These are phyloP conservation scores for Eragrostis tef DNA, from an alignment of 202 grass and related monocot genomes.

Conservation along the genomic window DNA sequence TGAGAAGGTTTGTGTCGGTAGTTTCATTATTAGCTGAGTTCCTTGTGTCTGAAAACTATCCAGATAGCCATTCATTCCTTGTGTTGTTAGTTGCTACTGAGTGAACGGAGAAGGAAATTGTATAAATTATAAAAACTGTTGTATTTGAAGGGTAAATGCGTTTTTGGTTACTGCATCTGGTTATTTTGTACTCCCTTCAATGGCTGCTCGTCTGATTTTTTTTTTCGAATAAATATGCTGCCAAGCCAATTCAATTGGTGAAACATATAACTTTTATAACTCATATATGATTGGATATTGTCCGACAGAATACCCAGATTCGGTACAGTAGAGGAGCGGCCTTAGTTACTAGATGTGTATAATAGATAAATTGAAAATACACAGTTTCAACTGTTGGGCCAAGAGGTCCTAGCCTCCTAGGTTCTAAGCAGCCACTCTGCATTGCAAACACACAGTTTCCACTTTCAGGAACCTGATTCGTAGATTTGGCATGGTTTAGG, in stretches of 20 bases:
- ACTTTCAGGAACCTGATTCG: not conserved
- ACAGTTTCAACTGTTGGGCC: not conserved
- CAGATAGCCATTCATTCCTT: not conserved
- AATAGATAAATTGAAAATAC: not conserved
- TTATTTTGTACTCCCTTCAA: not conserved
- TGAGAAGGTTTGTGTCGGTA: constrained; percentile 19
- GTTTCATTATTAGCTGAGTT: not conserved
- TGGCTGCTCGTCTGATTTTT: not conserved
- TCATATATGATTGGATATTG: not conserved
- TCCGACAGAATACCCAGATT: not conserved
- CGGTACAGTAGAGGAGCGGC: not conserved
- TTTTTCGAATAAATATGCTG: not conserved
- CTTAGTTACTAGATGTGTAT: not conserved
- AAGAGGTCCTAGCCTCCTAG: too few species aligned
- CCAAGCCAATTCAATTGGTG: too few species aligned
- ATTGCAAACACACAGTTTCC: too few species aligned
- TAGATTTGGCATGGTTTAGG: too few species aligned
- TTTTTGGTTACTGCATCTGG: not conserved
- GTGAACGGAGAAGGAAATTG: not conserved
- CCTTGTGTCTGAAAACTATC: not conserved
- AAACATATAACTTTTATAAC: too few species aligned
- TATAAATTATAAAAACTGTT: not conserved
- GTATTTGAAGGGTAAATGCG: not conserved
- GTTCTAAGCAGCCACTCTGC: too few species aligned
- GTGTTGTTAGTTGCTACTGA: not conserved